phyloP scores from a whole-genome alignment of 2,329 filamentous ascomycete genomes.

The Alternaria consortialis region DNA sequence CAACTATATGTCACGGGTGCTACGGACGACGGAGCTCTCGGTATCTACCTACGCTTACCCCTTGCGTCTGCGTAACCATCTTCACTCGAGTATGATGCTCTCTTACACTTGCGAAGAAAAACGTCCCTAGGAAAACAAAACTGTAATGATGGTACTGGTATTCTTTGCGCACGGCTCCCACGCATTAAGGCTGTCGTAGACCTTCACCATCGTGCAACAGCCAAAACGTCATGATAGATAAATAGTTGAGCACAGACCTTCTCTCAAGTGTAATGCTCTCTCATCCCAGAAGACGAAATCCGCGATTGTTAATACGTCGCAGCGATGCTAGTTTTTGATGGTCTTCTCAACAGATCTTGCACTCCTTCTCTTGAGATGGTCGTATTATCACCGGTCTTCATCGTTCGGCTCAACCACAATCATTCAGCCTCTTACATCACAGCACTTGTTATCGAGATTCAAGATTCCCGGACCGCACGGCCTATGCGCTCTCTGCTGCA shows the following conservation, averaged over 20 bases:
- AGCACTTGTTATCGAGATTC: neutral
- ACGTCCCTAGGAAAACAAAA: neutral
- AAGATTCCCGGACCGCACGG: neutral
- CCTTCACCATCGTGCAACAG: neutral
- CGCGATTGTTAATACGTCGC: neutral
- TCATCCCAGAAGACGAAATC: neutral
- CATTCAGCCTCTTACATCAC: conserved; percentile 3
- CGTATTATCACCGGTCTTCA: neutral
- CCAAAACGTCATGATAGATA: neutral
- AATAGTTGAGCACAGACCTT: neutral
- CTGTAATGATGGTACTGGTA: neutral
- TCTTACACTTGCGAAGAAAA: neutral
- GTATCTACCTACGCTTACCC: neutral
- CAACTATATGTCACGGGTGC: neutral
- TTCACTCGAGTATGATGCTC: neutral
- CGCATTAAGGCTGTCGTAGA: neutral
- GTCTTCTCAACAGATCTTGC: neutral
- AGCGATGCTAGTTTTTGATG: neutral
- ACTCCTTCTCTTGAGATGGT: neutral
- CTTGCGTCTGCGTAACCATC: neutral
- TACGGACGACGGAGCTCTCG: neutral
- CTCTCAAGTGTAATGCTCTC: neutral
- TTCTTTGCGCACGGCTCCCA: neutral
- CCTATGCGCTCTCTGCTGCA: neutral
- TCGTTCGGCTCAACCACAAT: neutral